Percentiles rank a stretch among this genome's conserved stretches.
Evolutionary conservation across 495 filamentous ascomycete species (phyloP).

Genomic region (Copromyces sp.): DNA sequence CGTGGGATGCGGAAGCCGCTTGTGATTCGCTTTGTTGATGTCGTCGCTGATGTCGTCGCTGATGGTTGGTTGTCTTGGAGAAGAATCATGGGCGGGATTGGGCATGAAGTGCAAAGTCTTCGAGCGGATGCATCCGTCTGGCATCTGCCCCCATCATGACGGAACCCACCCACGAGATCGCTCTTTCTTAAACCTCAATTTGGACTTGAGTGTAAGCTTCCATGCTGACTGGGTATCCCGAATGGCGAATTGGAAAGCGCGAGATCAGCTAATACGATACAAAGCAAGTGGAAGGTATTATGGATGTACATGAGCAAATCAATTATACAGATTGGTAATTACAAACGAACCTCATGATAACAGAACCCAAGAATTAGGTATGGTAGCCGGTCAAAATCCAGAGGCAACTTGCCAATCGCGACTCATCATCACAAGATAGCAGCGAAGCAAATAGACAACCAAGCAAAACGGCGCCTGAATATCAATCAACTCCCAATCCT

Average conservation of each 20-base stretch:
- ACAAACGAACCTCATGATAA: neutral
- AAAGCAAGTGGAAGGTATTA: neutral
- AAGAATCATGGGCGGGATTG: too few species aligned
- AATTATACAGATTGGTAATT: neutral
- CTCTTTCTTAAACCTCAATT: neutral
- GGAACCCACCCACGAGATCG: neutral
- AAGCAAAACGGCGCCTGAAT: neutral
- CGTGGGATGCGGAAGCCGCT: too few species aligned
- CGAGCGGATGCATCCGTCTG: too few species aligned
- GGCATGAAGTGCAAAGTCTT: too few species aligned
- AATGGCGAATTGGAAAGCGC: neutral
- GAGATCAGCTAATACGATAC: neutral
- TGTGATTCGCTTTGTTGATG: too few species aligned
- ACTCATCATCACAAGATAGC: neutral
- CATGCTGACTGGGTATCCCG: too few species aligned
- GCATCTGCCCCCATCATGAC: neutral
- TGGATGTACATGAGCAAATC: neutral
- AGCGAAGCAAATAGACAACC: neutral
- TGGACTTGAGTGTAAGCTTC: too few species aligned
- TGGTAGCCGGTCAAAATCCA: neutral
- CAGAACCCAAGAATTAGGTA: accelerated
- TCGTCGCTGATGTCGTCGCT: too few species aligned
- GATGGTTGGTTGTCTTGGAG: too few species aligned
- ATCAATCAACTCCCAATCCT: neutral
- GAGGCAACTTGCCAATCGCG: neutral